These are phyloP conservation scores for Neonectria magnoliae DNA, from an alignment of 2,329 filamentous ascomycete genomes.

Conservation along the genomic window DNA sequence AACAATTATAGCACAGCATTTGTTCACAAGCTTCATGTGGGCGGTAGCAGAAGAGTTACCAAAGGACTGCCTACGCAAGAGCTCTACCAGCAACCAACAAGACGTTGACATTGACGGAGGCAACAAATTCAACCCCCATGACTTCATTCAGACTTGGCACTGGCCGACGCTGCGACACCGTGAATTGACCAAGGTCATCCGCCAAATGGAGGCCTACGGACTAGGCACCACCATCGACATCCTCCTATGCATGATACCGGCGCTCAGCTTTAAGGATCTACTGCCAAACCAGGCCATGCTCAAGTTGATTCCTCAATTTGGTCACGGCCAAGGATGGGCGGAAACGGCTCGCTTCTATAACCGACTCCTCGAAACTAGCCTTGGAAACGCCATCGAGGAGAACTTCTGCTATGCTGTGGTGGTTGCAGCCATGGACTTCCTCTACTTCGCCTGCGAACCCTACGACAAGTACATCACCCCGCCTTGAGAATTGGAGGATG, in stretches of 20 bases:
- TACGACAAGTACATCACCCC: background rate
- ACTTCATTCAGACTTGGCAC: background rate
- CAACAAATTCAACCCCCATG: background rate
- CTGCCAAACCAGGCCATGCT: background rate
- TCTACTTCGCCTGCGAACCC: background rate
- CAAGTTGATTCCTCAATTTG: background rate
- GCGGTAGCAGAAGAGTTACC: too few species aligned
- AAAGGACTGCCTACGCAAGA: too few species aligned
- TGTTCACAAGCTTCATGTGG: too few species aligned
- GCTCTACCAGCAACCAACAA: too few species aligned
- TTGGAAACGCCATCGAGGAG: background rate
- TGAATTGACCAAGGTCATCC: background rate
- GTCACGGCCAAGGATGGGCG: too few species aligned
- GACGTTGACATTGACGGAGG: background rate
- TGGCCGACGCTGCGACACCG: background rate
- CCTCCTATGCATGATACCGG: constrained; percentile 1
- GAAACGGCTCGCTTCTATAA: too few species aligned
- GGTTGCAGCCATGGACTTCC: background rate
- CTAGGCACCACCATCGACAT: background rate
- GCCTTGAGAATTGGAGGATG: too few species aligned
- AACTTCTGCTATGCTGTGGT: background rate
- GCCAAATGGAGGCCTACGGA: background rate
- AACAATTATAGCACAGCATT: too few species aligned
- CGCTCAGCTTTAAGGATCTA: background rate
- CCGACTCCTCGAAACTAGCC: too few species aligned